Evolutionary conservation across 352 stramenopile species (phyloP), one percentile per base, ranked within the genome.

Genomic region (Pythium grandisporangium): DNA sequence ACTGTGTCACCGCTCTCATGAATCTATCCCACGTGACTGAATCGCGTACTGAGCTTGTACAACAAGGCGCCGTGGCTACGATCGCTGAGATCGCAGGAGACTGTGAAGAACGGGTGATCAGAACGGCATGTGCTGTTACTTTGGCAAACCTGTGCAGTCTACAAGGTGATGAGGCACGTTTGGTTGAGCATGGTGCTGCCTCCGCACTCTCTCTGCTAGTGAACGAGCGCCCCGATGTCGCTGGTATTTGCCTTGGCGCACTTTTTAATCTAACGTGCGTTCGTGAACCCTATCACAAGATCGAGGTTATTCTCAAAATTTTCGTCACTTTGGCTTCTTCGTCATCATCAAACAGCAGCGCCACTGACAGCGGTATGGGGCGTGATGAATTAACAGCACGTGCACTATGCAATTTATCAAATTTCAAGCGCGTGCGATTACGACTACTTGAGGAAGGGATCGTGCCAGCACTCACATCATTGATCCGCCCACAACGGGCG

Each of bases 261-360:
- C 52, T 96, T 1, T 96, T 91, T 63, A 96, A 96, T 34, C 59
- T 96, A 14, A 95, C 84, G 1, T 94, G 78, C 40, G 85, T 95
- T 8, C 58, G 61, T 7, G 67, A 85, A 35, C 83, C 82, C 2
- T 96, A 94, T 48, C 60, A 73, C 19, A 86, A 93, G 53, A 92
- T 96, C 16, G 84, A 95, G 55, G 77, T 51, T 26, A 75, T 91
- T 2, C 54, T 91, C 35, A 91, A 91, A 39, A 58, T 68, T 1
- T 85, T 91, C 27, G 54, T 85, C 17, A 65, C 73, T 6, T 55
- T 90, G 17, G 81, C 59, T 13, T 83, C 63, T 30, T 51, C 48
- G 25, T 54, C 37, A 19, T 65, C 25, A 29, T 41, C 13, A 30
- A 48, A 32, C 33, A 40, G 6, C 14, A 27, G 2, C 32, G 6